Evolutionary conservation across 805 yeast genomes (phyloP), one percentile per base, ranked within the genome.

Genomic region (Candida pseudofarinosa): DNA sequence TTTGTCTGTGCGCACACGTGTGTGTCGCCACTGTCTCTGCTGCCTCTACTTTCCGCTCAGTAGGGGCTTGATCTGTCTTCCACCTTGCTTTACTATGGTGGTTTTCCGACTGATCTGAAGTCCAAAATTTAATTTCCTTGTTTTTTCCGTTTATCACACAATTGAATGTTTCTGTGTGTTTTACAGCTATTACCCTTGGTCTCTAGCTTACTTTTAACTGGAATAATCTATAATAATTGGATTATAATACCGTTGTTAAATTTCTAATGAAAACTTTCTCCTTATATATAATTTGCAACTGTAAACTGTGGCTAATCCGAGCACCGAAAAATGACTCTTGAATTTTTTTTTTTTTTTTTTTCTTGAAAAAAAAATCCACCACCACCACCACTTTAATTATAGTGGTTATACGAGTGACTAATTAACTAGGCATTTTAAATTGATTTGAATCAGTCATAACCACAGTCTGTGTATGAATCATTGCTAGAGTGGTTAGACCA

Each of bases 291-390:
- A 18, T 35, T 35, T 35, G 38, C 38, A 35, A 19, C 38, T 18
- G 28, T 18, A 35, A 35, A 35, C 20, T 35, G 38, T 35, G 38
- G 38, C 20, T 35, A 14, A 18, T 26, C 20, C 15, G 28, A 16
- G 20, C 20, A 18, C 28, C 38, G 38, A 19, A 35, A 35, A 35
- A 35, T 35, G 38, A 35, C 38, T 35, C 38, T 18, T 18, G 20
- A 23, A 23, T 23, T 23, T 23, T 23, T 23, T 23, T 23, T 23
- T 23, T 23, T 23, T 23, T 23, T 23, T 23, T 23, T 23, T 23
- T 23, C 10, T 23, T 23, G 6, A 12, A 18, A 18, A 15, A 17
- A 35, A 17, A 35, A 16, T 33, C 28, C 20, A 14, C 16, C 23
- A 18, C 28, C 19, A 35, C 20, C 38, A 35, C 38, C 38, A 35